Evolutionary conservation across 345 rosid genomes (phyloP), one percentile per base, ranked within the genome.

Genomic region (Eucalyptus pauciflora): DNA sequence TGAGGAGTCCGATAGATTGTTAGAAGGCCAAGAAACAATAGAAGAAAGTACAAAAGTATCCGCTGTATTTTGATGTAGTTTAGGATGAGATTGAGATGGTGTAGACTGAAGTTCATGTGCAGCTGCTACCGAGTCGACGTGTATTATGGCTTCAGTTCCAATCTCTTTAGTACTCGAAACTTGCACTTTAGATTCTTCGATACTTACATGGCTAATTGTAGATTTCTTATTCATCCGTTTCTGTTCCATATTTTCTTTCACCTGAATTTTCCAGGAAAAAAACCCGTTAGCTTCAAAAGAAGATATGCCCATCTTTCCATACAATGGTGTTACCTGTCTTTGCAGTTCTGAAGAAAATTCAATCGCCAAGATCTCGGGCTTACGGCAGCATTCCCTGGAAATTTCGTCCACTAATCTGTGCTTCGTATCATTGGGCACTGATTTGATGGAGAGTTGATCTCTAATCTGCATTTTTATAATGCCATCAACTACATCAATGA

Each of bases 351-450:
- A 86, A 86, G 91, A 62, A 91, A 91, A 94, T 89, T 94, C 96
- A 13, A 95, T 86, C n/a, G 94, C 96, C 91, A 94, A 92, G 62
- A 94, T 89, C 91, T 94, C 94, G 1, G 91, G 94, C 76, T 69
- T 91, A 1, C 69, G 92, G 91, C 94, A 88, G 87, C 54, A 89
- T 64, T 95, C 94, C 46, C 90, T 93, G 1, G 93, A 92, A 90
- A 96, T 94, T 86, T 96, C 94, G 62, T 94, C 96, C 43, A 95
- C 88, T 86, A 96, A 85, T 86, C 87, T 92, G 10, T 13, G 90
- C 94, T 96, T 96, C 51, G 85, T 90, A 88, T 92, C 94, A 87
- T 93, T 95, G 25, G 97, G 60, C 64, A 95, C 93, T 15, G 94
- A 71, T 86, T 87, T 88, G 24, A 89, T 50, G 25, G 88, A 93